phyloP scores from a whole-genome alignment of 331 rosid genomes.

The Quercus tomentella region DNA sequence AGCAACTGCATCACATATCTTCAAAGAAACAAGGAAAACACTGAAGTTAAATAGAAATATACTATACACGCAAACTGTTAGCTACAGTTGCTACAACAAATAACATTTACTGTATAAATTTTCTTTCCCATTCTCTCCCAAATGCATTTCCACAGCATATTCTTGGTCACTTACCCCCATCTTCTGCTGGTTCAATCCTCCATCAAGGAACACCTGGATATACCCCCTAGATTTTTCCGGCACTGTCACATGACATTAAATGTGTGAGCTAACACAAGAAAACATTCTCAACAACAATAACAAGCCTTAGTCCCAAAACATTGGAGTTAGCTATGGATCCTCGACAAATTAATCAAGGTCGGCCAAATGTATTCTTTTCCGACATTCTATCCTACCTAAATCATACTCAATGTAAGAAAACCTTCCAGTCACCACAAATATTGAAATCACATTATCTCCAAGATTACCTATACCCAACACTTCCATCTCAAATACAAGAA shows the following conservation, averaged over 20 bases:
- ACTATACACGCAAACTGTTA: not conserved
- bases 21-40: conserved; percentile 2
- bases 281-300: not conserved
- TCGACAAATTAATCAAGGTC: no score
- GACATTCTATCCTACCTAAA: no score
- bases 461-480: not conserved
- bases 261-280: conserved; percentile 11
- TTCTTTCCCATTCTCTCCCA: conserved; percentile 1
- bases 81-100: conserved; percentile 1
- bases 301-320: no score
- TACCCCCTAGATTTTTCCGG: conserved; percentile 49
- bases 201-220: conserved; percentile 92
- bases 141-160: conserved; percentile 21
- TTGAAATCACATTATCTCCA: conserved; percentile 6
- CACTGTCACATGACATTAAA: conserved; percentile 37
- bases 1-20: conserved; percentile 96
- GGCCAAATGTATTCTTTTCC: no score
- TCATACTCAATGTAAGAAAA: no score
- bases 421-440: not conserved
- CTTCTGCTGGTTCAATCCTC: conserved; percentile 91
- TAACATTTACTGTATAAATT: not conserved
- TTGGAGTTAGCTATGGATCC: no score
- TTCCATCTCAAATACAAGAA: not conserved
- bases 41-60: conserved; percentile 16
- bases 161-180: conserved; percentile 73